These are phyloP conservation scores for Tricholoma saponaceum DNA, from an alignment of 768 basidiomycete species.

Conservation along the genomic window DNA sequence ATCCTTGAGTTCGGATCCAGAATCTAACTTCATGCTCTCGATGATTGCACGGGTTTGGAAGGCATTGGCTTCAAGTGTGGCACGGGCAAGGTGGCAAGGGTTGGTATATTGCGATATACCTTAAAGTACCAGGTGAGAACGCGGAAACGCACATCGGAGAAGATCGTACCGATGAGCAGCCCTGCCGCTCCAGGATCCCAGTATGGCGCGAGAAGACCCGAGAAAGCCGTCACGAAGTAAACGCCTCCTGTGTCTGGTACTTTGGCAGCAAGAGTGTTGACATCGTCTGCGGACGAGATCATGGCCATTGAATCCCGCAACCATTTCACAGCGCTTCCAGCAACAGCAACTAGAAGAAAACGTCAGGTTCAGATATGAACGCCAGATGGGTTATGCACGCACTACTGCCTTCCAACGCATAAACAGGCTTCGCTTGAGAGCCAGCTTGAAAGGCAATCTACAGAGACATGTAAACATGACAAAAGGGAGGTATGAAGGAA, in stretches of 20 bases:
- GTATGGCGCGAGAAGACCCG: constrained; percentile 92
- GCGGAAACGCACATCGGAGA: background rate
- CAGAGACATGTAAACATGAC: constrained; percentile 4
- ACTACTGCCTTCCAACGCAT: constrained; percentile 95
- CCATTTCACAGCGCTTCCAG: constrained; percentile 96
- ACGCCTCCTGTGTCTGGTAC: constrained; percentile 82
- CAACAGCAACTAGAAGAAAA: constrained; percentile 69
- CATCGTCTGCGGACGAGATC: constrained; percentile 75
- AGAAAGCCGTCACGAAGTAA: constrained; percentile 97
- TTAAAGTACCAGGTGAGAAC: constrained; percentile 15
- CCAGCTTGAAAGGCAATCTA: constrained; percentile 92
- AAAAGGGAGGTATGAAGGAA: background rate
- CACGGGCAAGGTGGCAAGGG: constrained; percentile 89
- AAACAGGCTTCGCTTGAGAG: constrained; percentile 70
- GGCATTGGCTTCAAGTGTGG: constrained; percentile 93
- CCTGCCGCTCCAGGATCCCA: constrained; percentile 95
- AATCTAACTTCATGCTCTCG: constrained; percentile 92
- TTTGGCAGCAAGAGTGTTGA: constrained; percentile 78
- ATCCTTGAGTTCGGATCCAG: constrained; percentile 70
- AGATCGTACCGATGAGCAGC: constrained; percentile 62
- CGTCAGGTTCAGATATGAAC: background rate
- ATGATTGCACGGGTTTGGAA: constrained; percentile 95
- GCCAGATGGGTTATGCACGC: constrained; percentile 25
- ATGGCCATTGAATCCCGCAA: constrained; percentile 86
- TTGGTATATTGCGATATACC: constrained; percentile 86